Evolutionary conservation across 495 filamentous ascomycete species (phyloP).

Genomic region (Xylaria sp.): DNA sequence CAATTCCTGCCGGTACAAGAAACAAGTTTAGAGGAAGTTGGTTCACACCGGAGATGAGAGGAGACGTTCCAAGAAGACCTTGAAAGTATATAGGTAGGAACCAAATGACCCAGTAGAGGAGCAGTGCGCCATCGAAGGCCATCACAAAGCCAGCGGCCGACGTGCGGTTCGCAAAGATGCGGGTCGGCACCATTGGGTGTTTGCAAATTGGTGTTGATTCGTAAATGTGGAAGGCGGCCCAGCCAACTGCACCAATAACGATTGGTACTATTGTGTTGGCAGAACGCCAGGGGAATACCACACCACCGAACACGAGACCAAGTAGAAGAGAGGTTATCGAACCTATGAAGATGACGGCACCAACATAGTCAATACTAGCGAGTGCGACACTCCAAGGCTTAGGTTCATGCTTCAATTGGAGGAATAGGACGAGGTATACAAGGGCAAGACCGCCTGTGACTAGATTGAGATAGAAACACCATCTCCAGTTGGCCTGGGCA

Average conservation of each 20-base stretch:
- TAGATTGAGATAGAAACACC: constrained; percentile 17
- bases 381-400: not conserved
- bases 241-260: constrained; percentile 22
- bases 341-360: constrained; percentile 22
- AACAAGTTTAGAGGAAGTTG: constrained; percentile 45
- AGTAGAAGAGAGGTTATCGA: constrained; percentile 21
- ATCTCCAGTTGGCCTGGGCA: constrained; percentile 14
- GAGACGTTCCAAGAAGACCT: constrained; percentile 53
- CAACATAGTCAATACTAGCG: constrained; percentile 14
- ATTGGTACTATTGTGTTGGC: constrained; percentile 20
- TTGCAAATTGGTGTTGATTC: constrained; percentile 21
- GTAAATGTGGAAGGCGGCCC: constrained; percentile 22
- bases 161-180: constrained; percentile 37
- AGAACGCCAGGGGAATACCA: constrained; percentile 15
- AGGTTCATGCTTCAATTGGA: not conserved
- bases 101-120: constrained; percentile 28
- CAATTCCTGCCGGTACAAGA: constrained; percentile 26
- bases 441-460: not conserved
- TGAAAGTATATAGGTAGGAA: constrained; percentile 73
- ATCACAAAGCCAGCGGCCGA: constrained; percentile 29
- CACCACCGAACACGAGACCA: constrained; percentile 21
- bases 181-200: constrained; percentile 33
- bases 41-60: constrained; percentile 54
- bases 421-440: not conserved
- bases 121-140: constrained; percentile 26